phyloP scores from a whole-genome alignment of 345 rosid genomes.

The Eucalyptus curtisii region DNA sequence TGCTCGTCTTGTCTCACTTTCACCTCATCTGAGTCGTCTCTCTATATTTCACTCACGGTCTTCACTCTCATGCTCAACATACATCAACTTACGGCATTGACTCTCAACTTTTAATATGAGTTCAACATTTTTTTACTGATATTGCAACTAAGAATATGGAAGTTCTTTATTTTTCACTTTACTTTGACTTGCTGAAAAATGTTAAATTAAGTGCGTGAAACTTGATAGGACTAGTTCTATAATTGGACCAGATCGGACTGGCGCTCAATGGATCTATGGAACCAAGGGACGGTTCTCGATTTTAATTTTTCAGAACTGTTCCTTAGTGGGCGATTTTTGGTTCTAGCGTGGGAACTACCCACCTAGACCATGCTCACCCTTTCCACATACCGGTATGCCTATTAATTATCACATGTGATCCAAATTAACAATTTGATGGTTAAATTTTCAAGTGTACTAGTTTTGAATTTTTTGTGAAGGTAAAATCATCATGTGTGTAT shows the following conservation, averaged over 20 bases:
- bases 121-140: fast-evolving
- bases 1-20: fast-evolving
- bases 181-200: too few relatives aligned
- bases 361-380: fast-evolving
- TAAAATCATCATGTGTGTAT: fast-evolving
- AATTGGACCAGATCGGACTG: fast-evolving
- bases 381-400: too few relatives aligned
- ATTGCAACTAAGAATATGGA: too few relatives aligned
- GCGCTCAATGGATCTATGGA: fast-evolving
- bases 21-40: fast-evolving
- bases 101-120: too few relatives aligned
- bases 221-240: fast-evolving
- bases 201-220: too few relatives aligned
- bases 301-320: fast-evolving
- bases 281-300: fast-evolving
- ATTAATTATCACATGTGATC: fast-evolving
- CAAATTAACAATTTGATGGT: fast-evolving
- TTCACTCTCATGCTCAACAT: too few relatives aligned
- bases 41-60: too few relatives aligned
- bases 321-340: too few relatives aligned
- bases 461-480: too few relatives aligned
- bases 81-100: fast-evolving
- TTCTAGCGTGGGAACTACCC: fast-evolving
- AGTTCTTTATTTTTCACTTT: fast-evolving
- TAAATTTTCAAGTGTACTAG: too few relatives aligned